A percentile compares a stretch with the other conserved stretches of the same genome.
phyloP scores from a whole-genome alignment of 2,329 filamentous ascomycete species.

The Ceratocystis cacaofunesta region DNA sequence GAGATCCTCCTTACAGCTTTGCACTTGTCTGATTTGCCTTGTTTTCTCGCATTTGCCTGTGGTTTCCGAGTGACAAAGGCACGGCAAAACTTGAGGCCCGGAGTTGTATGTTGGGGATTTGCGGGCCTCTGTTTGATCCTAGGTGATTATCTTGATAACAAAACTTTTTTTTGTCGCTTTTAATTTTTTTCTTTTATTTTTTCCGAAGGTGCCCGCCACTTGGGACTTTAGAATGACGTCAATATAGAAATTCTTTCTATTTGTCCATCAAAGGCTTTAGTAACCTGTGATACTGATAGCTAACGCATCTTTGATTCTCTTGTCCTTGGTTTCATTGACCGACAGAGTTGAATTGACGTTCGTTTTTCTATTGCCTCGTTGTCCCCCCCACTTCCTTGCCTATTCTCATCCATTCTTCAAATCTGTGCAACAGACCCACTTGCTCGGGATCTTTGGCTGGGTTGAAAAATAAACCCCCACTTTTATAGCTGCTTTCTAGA shows the following conservation, averaged over 20 bases:
- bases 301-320: too few relatives aligned
- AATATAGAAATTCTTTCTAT: too few relatives aligned
- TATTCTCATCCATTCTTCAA: not conserved
- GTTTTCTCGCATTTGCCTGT: not conserved
- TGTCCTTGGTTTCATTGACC: too few relatives aligned
- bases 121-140: conserved; percentile 1
- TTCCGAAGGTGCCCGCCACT: not conserved
- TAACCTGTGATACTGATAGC: too few relatives aligned
- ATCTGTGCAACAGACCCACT: conserved; percentile 6
- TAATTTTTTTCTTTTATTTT: not conserved
- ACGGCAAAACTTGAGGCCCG: not conserved
- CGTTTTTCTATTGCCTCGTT: not conserved
- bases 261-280: too few relatives aligned
- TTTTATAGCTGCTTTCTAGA: conserved; percentile 8
- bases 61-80: too few relatives aligned
- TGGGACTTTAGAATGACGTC: not conserved
- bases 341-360: not conserved
- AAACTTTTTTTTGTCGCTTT: not conserved
- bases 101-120: conserved; percentile 5
- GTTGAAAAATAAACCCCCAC: not conserved
- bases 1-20: not conserved
- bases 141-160: not conserved
- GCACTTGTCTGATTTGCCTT: not conserved
- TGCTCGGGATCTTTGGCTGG: conserved; percentile 6
- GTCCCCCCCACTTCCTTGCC: not conserved